Percentiles rank a stretch among this genome's conserved stretches.
These are phyloP conservation scores for Neocatenulostroma microsporum DNA, from an alignment of 2,329 filamentous ascomycete species.

Conservation along the genomic window DNA sequence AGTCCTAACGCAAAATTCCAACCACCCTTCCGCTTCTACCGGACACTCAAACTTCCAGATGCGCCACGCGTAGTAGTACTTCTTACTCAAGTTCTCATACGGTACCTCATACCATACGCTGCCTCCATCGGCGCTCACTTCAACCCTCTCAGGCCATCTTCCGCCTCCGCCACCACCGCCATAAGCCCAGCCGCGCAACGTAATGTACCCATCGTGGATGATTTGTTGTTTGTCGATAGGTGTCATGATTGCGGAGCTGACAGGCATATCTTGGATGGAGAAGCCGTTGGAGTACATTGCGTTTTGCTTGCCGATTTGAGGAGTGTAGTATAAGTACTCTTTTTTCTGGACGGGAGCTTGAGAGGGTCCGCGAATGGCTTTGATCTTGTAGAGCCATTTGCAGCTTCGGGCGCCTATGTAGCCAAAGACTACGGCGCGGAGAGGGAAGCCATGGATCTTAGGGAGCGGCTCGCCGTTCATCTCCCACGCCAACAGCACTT, in stretches of 20 bases:
- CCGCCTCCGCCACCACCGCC: slow-evolving; percentile 35
- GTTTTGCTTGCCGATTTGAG: slow-evolving; percentile 56
- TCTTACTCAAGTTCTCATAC: slow-evolving; percentile 51
- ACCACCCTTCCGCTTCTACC: slow-evolving; percentile 38
- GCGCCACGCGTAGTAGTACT: slow-evolving; percentile 58
- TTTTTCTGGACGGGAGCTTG: slow-evolving; percentile 49
- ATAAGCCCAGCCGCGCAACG: slow-evolving; percentile 43
- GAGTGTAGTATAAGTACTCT: slow-evolving; percentile 56
- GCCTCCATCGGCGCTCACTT: slow-evolving; percentile 57
- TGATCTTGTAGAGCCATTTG: slow-evolving; percentile 56
- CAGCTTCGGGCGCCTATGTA: slow-evolving; percentile 60
- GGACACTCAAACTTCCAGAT: slow-evolving; percentile 57
- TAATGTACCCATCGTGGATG: slow-evolving; percentile 45
- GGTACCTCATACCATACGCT: slow-evolving; percentile 43
- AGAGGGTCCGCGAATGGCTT: slow-evolving; percentile 46
- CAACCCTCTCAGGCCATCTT: slow-evolving; percentile 50
- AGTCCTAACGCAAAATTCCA: slow-evolving; percentile 37
- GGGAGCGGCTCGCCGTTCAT: slow-evolving; percentile 62
- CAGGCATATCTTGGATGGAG: slow-evolving; percentile 58
- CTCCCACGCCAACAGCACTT: slow-evolving; percentile 62
- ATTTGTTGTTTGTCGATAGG: slow-evolving; percentile 55
- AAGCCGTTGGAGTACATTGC: slow-evolving; percentile 46
- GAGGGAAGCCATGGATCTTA: slow-evolving; percentile 57
- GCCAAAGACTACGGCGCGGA: slow-evolving; percentile 52
- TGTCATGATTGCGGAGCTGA: slow-evolving; percentile 58